phyloP scores from a whole-genome alignment of 306 rosid genomes.

The Quercus cerris region DNA sequence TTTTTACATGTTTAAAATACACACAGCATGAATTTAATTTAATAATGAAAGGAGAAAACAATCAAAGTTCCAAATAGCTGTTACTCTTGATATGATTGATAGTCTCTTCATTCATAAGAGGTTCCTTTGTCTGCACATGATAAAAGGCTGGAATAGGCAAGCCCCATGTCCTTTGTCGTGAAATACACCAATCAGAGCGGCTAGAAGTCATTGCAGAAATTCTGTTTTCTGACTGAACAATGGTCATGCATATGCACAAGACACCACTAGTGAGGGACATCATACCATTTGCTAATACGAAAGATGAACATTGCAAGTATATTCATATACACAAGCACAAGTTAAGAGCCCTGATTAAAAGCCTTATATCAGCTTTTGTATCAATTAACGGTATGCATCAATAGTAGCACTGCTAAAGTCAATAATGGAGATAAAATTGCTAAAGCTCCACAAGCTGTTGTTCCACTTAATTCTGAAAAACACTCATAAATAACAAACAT shows the following conservation, averaged over 20 bases:
- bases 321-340: neutral
- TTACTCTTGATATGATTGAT: conserved; percentile 76
- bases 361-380: neutral
- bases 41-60: neutral
- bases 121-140: conserved; percentile 76
- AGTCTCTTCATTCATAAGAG: conserved; percentile 92
- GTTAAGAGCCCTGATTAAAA: neutral
- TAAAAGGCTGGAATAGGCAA: conserved; percentile 99
- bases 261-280: conserved; percentile 7
- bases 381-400: neutral
- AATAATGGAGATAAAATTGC: neutral
- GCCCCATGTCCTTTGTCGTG: conserved; percentile 99
- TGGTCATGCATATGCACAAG: conserved; percentile 19
- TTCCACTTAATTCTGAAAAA: neutral
- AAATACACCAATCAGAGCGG: conserved; percentile 98
- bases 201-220: conserved; percentile 87
- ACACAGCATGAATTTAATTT: neutral
- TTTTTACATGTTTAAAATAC: too few species aligned
- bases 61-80: conserved; percentile 21
- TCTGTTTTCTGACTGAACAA: conserved; percentile 88
- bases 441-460: neutral
- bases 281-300: neutral
- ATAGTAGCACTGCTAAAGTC: neutral
- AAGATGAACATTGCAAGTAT: neutral
- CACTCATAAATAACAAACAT: neutral